phyloP scores from a whole-genome alignment of 2,329 filamentous ascomycete species.

The Fusarium lyarnte region DNA sequence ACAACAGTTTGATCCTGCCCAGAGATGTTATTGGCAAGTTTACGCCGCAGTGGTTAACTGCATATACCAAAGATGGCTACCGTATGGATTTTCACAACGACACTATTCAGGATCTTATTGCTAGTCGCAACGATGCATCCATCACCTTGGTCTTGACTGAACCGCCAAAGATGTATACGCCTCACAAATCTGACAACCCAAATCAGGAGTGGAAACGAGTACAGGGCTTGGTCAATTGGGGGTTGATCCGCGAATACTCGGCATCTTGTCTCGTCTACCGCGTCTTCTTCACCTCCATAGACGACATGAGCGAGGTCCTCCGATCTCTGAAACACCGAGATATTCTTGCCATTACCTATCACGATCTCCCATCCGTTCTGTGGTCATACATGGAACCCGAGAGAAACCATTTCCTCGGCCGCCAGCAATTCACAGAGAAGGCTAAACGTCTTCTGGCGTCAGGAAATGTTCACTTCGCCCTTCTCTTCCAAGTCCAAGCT shows the following conservation, averaged over 20 bases:
- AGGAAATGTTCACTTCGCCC: constrained; percentile 54
- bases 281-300: constrained; percentile 30
- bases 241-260: background rate
- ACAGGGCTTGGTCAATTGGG: constrained; percentile 39
- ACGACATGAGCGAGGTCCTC: constrained; percentile 10
- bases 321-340: constrained; percentile 38
- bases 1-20: constrained; percentile 39
- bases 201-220: constrained; percentile 44
- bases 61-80: background rate
- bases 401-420: constrained; percentile 7
- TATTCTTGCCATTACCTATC: constrained; percentile 36
- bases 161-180: constrained; percentile 60
- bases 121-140: constrained; percentile 47
- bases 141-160: constrained; percentile 62
- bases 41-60: constrained; percentile 26
- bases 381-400: constrained; percentile 35
- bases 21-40: constrained; percentile 8
- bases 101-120: constrained; percentile 58
- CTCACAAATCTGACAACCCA: background rate
- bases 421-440: constrained; percentile 37
- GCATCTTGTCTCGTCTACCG: constrained; percentile 59
- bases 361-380: constrained; percentile 32
- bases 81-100: constrained; percentile 61
- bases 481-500: constrained; percentile 71
- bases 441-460: constrained; percentile 39